These are phyloP conservation scores for Geosmithia putterillii DNA, from an alignment of 2,329 filamentous ascomycete species.

Conservation along the genomic window DNA sequence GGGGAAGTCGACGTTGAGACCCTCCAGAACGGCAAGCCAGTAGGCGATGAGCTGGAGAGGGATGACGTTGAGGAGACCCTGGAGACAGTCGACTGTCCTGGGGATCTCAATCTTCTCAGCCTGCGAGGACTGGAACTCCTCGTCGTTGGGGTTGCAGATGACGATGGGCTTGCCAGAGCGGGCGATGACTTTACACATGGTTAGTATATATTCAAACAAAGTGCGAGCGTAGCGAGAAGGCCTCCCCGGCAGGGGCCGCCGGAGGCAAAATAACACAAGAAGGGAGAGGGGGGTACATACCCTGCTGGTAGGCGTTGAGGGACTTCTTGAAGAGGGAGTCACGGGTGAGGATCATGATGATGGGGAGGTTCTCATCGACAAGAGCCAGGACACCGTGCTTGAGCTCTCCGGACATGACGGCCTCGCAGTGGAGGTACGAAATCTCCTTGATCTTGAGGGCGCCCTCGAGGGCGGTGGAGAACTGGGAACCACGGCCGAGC, in stretches of 20 bases:
- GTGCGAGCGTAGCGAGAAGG: too few relatives aligned
- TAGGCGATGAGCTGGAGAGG: constrained; percentile 97
- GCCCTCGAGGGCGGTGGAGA: constrained; percentile 92
- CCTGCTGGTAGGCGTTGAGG: constrained; percentile 98
- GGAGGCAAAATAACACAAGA: not conserved
- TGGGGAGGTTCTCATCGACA: constrained; percentile 95
- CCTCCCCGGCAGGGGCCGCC: too few relatives aligned
- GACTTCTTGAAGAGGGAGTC: constrained; percentile 97
- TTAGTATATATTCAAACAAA: constrained; percentile 7
- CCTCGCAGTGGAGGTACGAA: constrained; percentile 97
- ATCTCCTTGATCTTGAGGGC: constrained; percentile 99
- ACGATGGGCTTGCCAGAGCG: constrained; percentile 94
- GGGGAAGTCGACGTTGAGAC: constrained; percentile 95
- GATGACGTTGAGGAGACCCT: constrained; percentile 95
- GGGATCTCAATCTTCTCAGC: constrained; percentile 97
- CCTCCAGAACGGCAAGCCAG: constrained; percentile 94
- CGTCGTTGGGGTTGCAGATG: constrained; percentile 86
- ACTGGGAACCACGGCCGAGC: constrained; percentile 89
- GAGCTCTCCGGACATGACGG: constrained; percentile 98
- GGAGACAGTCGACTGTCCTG: constrained; percentile 85
- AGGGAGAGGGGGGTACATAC: constrained; percentile 30
- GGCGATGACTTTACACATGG: constrained; percentile 59
- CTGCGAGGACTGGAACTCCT: constrained; percentile 77
- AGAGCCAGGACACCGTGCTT: constrained; percentile 97
- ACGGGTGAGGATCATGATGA: constrained; percentile 98